Evolutionary conservation across 1,284 basidiomycete genomes (phyloP), one percentile per base, ranked within the genome.

Genomic region (Phellopilus nigrolimitatus): DNA sequence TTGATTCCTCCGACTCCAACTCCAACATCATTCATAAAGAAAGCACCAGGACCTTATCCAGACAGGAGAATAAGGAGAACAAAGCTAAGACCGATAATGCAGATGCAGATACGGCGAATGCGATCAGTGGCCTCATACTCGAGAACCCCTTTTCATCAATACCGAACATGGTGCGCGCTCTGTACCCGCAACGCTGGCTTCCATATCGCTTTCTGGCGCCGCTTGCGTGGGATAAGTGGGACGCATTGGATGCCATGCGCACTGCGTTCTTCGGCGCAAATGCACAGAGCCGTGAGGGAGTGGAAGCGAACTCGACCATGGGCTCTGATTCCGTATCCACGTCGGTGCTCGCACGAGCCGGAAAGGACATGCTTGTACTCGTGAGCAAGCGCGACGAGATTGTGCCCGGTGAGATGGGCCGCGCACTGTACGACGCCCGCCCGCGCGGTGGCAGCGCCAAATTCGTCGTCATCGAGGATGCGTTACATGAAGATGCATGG

Each of bases 91-190:
- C 8, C n/a, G 10, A 37, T 10, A 17, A 15, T 37, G 10, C 19
- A 17, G n/a, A n/a, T n/a, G n/a, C n/a, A n/a, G 19, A 37, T 7
- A 54, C 31, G 51, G 56, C 28, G 22, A 10, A 46, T 5, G 48
- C 36, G 41, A 61, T 74, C 7, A 53, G 54, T 17, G 75, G 72
- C 1, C 56, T 77, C 5, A 63, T 78, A 2, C 62, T 79, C 8
- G 77, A 79, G 59, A 79, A 79, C 58, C 71, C 77, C 0, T 72
- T 79, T 54, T 60, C 71, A 0, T 75, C 72, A 4, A 70, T 78
- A n/a, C 71, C 73, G 0, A 69, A 60, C 17, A 78, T 79, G 76
- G 67, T 78, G 2, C 60, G 63, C 17, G 70, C 73, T 4, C 60
- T 79, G 3, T 79, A 79, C 54, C 72, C 76, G 0, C 68, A 73